phyloP scores from a whole-genome alignment of 2,329 filamentous ascomycete species.

The Phyllachora maydis region DNA sequence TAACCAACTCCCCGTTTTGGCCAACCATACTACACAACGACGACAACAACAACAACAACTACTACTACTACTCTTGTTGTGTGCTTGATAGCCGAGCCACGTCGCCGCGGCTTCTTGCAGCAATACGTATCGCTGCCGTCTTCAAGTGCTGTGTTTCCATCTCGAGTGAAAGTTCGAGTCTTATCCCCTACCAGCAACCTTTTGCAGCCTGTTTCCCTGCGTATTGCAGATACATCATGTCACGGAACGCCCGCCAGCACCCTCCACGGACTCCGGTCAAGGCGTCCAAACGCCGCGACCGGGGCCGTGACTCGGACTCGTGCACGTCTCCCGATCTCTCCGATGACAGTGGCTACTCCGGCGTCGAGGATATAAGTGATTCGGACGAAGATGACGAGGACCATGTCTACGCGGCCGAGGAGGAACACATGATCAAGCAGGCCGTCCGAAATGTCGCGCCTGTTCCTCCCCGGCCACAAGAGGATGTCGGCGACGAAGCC shows the following conservation, averaged over 20 bases:
- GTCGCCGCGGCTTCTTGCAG: no score
- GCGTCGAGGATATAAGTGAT: slow-evolving; percentile 61
- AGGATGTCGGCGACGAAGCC: slow-evolving; percentile 16
- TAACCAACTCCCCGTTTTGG: no score
- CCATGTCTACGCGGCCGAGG: slow-evolving; percentile 59
- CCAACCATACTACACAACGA: no score
- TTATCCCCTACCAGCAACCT: slow-evolving; percentile 1
- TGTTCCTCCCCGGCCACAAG: slow-evolving; percentile 29
- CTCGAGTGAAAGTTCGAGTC: no score
- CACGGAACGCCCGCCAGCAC: slow-evolving; percentile 30
- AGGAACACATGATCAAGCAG: slow-evolving; percentile 44
- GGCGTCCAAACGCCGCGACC: slow-evolving; percentile 22
- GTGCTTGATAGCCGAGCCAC: no score
- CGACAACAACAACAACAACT: no score
- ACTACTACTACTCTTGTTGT: no score
- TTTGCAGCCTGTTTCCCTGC: no score
- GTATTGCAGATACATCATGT: slow-evolving; percentile 23
- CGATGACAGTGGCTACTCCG: slow-evolving; percentile 53
- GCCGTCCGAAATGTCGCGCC: slow-evolving; percentile 14
- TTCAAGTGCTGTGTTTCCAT: no score
- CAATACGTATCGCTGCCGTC: no score
- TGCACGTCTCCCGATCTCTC: slow-evolving; percentile 37
- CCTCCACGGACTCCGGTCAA: slow-evolving; percentile 20
- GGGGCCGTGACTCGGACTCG: no score
- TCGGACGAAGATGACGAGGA: slow-evolving; percentile 61